These are phyloP conservation scores for Rhizopogon sp. DNA, from an alignment of 768 basidiomycete species.

Conservation along the genomic window DNA sequence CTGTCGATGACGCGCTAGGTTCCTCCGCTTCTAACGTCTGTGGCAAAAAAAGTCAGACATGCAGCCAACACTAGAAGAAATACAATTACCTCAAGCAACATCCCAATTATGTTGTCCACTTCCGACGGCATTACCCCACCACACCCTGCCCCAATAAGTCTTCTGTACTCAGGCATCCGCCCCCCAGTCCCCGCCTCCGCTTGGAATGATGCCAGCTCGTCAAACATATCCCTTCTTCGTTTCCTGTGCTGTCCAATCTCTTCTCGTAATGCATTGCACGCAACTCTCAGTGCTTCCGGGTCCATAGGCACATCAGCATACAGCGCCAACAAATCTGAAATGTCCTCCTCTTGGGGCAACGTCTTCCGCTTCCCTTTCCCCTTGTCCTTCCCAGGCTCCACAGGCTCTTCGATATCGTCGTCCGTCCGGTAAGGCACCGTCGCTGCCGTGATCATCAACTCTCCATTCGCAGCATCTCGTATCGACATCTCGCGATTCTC, in stretches of 20 bases:
- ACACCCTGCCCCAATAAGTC: slow-evolving; percentile 86
- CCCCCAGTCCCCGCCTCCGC: slow-evolving; percentile 89
- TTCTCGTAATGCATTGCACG: slow-evolving; percentile 57
- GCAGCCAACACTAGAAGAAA: not conserved
- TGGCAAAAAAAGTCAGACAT: slow-evolving; percentile 4
- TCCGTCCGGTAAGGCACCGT: slow-evolving; percentile 44
- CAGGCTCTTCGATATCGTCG: slow-evolving; percentile 38
- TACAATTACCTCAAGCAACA: slow-evolving; percentile 69
- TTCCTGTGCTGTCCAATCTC: slow-evolving; percentile 64
- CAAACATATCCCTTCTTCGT: slow-evolving; percentile 68
- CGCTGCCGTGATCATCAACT: slow-evolving; percentile 41
- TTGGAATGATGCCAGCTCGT: slow-evolving; percentile 73
- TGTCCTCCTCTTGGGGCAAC: slow-evolving; percentile 45
- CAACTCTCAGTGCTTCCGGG: slow-evolving; percentile 44
- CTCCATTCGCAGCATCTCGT: slow-evolving; percentile 57
- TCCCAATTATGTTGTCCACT: slow-evolving; percentile 80
- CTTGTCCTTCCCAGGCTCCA: slow-evolving; percentile 37
- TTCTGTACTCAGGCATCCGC: slow-evolving; percentile 83
- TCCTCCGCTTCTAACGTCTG: slow-evolving; percentile 84
- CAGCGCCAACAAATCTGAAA: slow-evolving; percentile 57
- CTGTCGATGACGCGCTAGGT: slow-evolving; percentile 50
- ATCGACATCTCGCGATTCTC: slow-evolving; percentile 69
- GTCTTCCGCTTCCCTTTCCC: slow-evolving; percentile 53
- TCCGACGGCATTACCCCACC: slow-evolving; percentile 83
- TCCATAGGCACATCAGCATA: slow-evolving; percentile 55